Conservation (phyloP, 1,284 basidiomycete genomes). For the Apiotrichum veenhuisii region DNA sequence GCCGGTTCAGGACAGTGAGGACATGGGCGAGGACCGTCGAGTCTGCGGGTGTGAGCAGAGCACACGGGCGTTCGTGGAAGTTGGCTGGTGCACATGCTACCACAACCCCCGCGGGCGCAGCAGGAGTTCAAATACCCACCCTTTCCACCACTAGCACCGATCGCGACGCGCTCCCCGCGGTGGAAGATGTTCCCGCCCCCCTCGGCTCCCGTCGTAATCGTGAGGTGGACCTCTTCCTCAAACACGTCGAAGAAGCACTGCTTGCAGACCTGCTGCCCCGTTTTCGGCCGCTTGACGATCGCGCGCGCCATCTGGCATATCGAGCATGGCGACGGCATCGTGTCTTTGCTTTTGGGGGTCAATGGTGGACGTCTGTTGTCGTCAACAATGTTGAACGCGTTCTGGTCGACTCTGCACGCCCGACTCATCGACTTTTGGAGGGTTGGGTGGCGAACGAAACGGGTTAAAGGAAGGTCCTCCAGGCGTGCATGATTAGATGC, state of each 20-base stretch:
- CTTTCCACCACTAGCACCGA: slow-evolving; percentile 97
- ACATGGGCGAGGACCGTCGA: slow-evolving; percentile 97
- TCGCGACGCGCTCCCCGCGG: slow-evolving; percentile 89
- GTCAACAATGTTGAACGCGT: neutral
- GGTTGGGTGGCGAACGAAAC: too few species aligned
- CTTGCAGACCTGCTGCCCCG: slow-evolving; percentile 93
- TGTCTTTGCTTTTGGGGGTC: neutral
- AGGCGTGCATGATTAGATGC: too few species aligned
- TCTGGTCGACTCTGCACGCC: neutral
- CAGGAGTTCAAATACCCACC: slow-evolving; percentile 54
- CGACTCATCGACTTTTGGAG: neutral
- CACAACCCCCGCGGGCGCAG: neutral
- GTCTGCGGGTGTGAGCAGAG: slow-evolving; percentile 57
- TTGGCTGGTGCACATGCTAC: too few species aligned
- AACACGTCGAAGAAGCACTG: slow-evolving; percentile 96
- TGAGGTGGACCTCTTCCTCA: slow-evolving; percentile 97
- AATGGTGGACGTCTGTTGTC: neutral
- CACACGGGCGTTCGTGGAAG: neutral
- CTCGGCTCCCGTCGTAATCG: slow-evolving; percentile 58
- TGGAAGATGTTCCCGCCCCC: slow-evolving; percentile 72
- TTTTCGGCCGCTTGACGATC: slow-evolving; percentile 92
- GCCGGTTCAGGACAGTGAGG: slow-evolving; percentile 90
- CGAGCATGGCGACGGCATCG: slow-evolving; percentile 46
- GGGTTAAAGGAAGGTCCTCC: too few species aligned
- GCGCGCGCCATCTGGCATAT: slow-evolving; percentile 74